Percentiles rank a stretch among this genome's conserved stretches.
Conservation (phyloP, 441 rosid species). For the Omphalea diandra region DNA sequence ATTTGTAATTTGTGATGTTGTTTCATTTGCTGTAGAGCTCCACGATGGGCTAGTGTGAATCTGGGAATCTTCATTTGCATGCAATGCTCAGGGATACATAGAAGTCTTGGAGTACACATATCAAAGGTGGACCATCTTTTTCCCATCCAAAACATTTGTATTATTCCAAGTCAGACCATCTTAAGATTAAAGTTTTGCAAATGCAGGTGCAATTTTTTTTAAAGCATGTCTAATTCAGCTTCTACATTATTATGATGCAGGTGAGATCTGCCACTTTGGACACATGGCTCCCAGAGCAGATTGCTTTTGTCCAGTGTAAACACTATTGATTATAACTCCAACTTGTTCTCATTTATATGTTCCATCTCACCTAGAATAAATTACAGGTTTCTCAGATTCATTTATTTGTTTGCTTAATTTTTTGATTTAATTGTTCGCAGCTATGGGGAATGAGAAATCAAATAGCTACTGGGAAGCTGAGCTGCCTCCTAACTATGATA, state of each 20-base stretch:
- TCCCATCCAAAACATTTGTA: not conserved
- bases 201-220: not conserved
- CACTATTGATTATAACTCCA: conserved; percentile 17
- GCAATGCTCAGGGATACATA: conserved; percentile 71
- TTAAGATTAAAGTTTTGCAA: not conserved
- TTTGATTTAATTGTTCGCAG: conserved; percentile 39
- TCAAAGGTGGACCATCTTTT: conserved; percentile 46
- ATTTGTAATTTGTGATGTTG: not conserved
- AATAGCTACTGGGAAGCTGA: conserved; percentile 99
- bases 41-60: conserved; percentile 81
- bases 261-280: conserved; percentile 97
- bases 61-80: conserved; percentile 78
- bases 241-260: conserved; percentile 36
- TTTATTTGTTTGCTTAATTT: not conserved
- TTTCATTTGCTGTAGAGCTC: conserved; percentile 49
- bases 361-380: not conserved
- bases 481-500: conserved; percentile 81
- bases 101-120: conserved; percentile 79
- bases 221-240: too few species aligned
- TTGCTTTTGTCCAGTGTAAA: conserved; percentile 89
- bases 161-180: not conserved
- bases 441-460: too few species aligned
- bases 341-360: conserved; percentile 16
- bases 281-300: conserved; percentile 99
- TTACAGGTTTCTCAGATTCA: too few species aligned